These are phyloP conservation scores for Lathyrus aphaca DNA, from an alignment of 306 rosid genomes.

Conservation along the genomic window DNA sequence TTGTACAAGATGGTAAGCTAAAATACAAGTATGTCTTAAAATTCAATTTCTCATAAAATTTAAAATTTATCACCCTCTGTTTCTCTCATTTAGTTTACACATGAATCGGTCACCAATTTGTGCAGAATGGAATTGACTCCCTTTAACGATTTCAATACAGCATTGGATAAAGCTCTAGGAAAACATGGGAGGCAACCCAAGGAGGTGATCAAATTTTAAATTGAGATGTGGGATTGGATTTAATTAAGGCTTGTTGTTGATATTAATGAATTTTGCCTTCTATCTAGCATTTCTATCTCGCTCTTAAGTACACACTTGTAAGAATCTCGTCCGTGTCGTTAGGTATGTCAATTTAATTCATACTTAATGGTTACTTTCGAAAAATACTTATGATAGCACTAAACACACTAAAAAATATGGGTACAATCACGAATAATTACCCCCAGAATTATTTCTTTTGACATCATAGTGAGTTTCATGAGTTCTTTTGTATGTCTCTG, in stretches of 20 bases:
- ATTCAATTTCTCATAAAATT: not conserved
- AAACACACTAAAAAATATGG: too few relatives aligned
- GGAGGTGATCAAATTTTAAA: conserved; percentile 79
- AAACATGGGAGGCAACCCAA: conserved; percentile 93
- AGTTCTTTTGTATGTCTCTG: too few relatives aligned
- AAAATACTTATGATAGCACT: too few relatives aligned
- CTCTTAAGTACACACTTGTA: too few relatives aligned
- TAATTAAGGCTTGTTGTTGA: conserved; percentile 18
- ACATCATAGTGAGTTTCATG: too few relatives aligned
- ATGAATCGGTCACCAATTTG: conserved; percentile 7
- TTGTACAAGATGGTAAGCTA: conserved; percentile 69
- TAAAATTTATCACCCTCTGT: not conserved
- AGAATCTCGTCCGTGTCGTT: not conserved
- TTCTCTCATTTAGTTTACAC: conserved; percentile 22
- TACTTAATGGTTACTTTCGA: too few relatives aligned
- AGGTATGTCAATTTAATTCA: too few relatives aligned
- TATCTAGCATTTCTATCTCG: conserved; percentile 23
- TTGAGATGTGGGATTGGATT: conserved; percentile 7
- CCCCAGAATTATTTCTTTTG: too few relatives aligned
- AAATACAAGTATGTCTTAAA: conserved; percentile 68
- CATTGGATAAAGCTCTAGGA: conserved; percentile 83
- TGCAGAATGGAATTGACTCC: conserved; percentile 88
- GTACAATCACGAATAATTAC: too few relatives aligned
- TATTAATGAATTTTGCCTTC: conserved; percentile 8
- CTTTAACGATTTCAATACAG: too few relatives aligned